Base-by-base conservation (phyloP, 2,329 filamentous ascomycete genomes). In the Tolypocladium album region DNA sequence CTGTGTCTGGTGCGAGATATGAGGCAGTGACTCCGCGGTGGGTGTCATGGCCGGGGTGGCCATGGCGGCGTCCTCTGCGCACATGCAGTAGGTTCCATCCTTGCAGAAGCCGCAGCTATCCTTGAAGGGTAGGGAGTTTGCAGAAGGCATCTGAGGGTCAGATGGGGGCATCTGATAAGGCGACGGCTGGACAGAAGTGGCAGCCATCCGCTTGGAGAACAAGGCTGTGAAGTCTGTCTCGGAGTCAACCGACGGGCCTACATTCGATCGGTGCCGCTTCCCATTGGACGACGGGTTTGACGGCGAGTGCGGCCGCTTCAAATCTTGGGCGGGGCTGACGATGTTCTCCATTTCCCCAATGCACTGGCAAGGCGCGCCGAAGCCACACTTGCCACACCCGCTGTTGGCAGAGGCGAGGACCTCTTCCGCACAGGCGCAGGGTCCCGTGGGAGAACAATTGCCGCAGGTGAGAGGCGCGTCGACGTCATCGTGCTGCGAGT, bases 101-200 rank as follows among this genome's bases (percentile, higher is more conserved):
- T 87, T 84, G 73, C 90, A 94, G 75, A 94, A 94, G 8, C 90
- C 90, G 70, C 90, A 94, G 24, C 84, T 82, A 66, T 93, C 89
- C 63, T 84, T 81, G 6, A 82, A 78, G 13, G 78, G 75, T 50
- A 81, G 72, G 22, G 68, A 61, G 45, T 69, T 70, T 47, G 70
- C 61, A 2, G 75, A 68, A 22, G 76, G 70, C 12, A 73, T 64
- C 56, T 74, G 76, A 36, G 52, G 56, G 5, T 56, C 59, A 4
- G 58, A 50, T 24, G 55, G 42, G 3, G 60, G 45, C 39, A 59
- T 38, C 27, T 60, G 58, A 55, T 61, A 61, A 4, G 50, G 36
- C 4, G 64, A 57, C 22, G 42, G 57, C 20, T 57, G 56, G 8
- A 55, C 43, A 15, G 55, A 17, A 36, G 17, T 20, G 39, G 53